Conservation (phyloP, 805 yeast genomes). For the Nakazawaea siamensis region DNA sequence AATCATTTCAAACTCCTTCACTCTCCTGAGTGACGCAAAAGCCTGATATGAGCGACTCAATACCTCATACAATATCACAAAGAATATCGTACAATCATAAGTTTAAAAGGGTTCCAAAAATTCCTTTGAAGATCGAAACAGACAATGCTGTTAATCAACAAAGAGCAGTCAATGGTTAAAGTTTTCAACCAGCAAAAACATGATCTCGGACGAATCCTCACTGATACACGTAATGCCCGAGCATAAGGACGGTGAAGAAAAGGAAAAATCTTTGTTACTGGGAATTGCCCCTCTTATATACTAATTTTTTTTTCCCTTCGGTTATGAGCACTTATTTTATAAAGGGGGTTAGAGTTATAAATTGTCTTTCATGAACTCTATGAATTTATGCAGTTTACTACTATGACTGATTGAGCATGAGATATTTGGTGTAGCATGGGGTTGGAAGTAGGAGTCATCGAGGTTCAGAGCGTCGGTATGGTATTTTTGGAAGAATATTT, state of each 20-base stretch:
- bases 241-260: constrained; percentile 44
- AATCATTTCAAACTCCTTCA: too few relatives aligned
- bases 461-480: constrained; percentile 22
- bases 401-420: constrained; percentile 18
- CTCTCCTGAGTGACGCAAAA: too few relatives aligned
- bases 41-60: too few relatives aligned
- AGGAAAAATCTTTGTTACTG: neutral
- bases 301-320: constrained; percentile 1
- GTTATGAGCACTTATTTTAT: constrained; percentile 8
- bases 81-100: too few relatives aligned
- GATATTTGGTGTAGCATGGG: constrained; percentile 13
- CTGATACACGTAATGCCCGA: constrained; percentile 99
- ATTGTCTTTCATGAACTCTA: constrained; percentile 11
- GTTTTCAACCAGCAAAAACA: constrained; percentile 99
- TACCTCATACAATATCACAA: neutral
- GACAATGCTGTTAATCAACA: constrained; percentile 29
- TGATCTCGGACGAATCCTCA: constrained; percentile 99
- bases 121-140: constrained; percentile 56
- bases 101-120: constrained; percentile 59
- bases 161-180: constrained; percentile 87
- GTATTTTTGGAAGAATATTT: constrained; percentile 30
- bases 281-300: neutral
- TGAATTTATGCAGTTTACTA: constrained; percentile 13
- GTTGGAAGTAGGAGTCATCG: constrained; percentile 17
- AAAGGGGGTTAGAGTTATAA: neutral